Evolutionary conservation across 306 rosid genomes (phyloP), one percentile per base, ranked within the genome.

Genomic region (Trifolium subterraneum): DNA sequence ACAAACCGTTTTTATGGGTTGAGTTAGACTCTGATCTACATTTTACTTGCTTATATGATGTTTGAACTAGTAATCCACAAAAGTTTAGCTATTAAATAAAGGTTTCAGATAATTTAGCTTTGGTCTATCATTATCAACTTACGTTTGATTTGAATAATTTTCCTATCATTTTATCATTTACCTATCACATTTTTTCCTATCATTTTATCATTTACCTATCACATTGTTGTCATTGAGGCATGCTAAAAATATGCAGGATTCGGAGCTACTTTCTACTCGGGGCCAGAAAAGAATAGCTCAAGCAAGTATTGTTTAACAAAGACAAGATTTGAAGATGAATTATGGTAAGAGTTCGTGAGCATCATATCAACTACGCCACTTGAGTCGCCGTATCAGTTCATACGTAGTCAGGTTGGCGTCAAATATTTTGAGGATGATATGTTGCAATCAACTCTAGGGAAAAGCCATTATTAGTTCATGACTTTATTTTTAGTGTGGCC

Each of bases 181-280:
- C n/a, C n/a, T n/a, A n/a, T n/a, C n/a, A n/a, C n/a, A n/a, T n/a
- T n/a, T n/a, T n/a, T n/a, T n/a, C n/a, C 70, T 20, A 58, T 68
- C 71, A 14, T 14, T 14, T 22, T 27, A 29, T 60, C 38, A 64
- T 63, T 63, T 59, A 70, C 75, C 62, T 54, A 39, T 74, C 27
- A 29, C 44, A 23, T 71, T 77, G 60, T 31, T 63, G 9, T 22
- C 22, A 27, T 59, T 62, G 44, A 71, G 61, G 55, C 20, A 59
- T 50, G 54, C 51, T 29, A 58, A 67, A 50, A 66, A 44, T 51
- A 22, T 41, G 83, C 88, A 91, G 97, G 97, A 94, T 68, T 82
- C 73, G 25, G 95, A 91, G 68, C 55, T 80, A 80, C 97, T 91
- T 47, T 77, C 79, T 75, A 84, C 81, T 50, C 81, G 86, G 54